phyloP scores from a whole-genome alignment of 2,329 filamentous ascomycete genomes.

The Talaromyces sp. region DNA sequence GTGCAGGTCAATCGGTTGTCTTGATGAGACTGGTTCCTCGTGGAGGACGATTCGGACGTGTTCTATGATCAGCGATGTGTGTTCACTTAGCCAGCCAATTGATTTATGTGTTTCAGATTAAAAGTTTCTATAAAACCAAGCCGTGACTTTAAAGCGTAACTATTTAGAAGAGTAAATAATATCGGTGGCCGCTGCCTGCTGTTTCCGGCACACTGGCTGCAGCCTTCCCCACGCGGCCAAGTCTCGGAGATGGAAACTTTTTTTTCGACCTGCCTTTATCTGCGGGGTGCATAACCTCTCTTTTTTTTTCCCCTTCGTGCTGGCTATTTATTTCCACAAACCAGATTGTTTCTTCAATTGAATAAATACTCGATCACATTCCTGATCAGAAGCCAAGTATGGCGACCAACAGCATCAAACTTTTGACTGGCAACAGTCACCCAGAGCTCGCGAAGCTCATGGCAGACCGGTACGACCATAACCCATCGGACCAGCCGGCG shows the following conservation, averaged over 20 bases:
- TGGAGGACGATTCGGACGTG: not conserved
- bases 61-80: slow-evolving; percentile 1
- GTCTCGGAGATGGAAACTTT: slow-evolving; percentile 10
- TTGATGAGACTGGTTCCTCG: not conserved
- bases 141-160: not conserved
- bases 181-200: not conserved
- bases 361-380: not conserved
- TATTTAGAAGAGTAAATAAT: not conserved
- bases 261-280: slow-evolving; percentile 4
- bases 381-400: slow-evolving; percentile 25
- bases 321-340: not conserved
- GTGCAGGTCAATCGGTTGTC: not conserved
- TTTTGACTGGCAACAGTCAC: slow-evolving; percentile 71
- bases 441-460: slow-evolving; percentile 67
- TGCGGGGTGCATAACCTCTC: not conserved
- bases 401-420: slow-evolving; percentile 70
- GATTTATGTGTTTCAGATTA: not conserved
- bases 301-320: not conserved
- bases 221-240: slow-evolving; percentile 9
- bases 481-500: not conserved
- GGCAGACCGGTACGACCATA: slow-evolving; percentile 55
- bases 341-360: not conserved
- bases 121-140: not conserved
- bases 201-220: not conserved
- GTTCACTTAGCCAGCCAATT: slow-evolving; percentile 3